phyloP scores from a whole-genome alignment of 345 rosid genomes.

The Salix exigua region DNA sequence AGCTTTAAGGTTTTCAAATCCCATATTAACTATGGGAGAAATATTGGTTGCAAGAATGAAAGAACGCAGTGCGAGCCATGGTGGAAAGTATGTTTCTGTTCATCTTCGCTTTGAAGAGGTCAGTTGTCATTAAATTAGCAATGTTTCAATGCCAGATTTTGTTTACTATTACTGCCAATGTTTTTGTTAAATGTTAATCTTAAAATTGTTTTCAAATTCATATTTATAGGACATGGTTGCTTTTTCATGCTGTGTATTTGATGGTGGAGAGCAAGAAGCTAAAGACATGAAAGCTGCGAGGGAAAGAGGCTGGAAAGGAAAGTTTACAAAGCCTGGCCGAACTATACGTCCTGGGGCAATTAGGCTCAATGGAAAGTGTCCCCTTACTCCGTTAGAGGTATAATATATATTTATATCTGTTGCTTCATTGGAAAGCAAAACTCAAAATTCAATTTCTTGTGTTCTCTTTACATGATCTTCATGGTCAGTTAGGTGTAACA shows the following conservation, averaged over 20 bases:
- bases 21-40: slow-evolving; percentile 74
- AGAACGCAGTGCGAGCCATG: slow-evolving; percentile 70
- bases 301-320: slow-evolving; percentile 98
- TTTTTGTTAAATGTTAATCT: not conserved
- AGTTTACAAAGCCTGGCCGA: slow-evolving; percentile 96
- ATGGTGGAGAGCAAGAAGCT: slow-evolving; percentile 87
- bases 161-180: not conserved
- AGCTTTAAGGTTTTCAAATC: slow-evolving; percentile 74
- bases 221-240: slow-evolving; percentile 95
- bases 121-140: slow-evolving; percentile 26
- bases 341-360: slow-evolving; percentile 95
- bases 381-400: slow-evolving; percentile 97
- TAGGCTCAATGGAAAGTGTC: slow-evolving; percentile 95
- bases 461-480: not conserved
- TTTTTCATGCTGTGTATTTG: slow-evolving; percentile 97
- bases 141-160: not conserved
- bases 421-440: not conserved
- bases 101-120: slow-evolving; percentile 99
- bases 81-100: slow-evolving; percentile 82
- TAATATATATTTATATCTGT: not conserved
- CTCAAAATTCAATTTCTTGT: not conserved
- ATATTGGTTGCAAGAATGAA: slow-evolving; percentile 91
- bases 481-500: not conserved
- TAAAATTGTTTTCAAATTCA: slow-evolving; percentile 11
- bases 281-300: slow-evolving; percentile 87